Evolutionary conservation across 768 basidiomycete species (phyloP).

Genomic region (Wakefieldia striispora): DNA sequence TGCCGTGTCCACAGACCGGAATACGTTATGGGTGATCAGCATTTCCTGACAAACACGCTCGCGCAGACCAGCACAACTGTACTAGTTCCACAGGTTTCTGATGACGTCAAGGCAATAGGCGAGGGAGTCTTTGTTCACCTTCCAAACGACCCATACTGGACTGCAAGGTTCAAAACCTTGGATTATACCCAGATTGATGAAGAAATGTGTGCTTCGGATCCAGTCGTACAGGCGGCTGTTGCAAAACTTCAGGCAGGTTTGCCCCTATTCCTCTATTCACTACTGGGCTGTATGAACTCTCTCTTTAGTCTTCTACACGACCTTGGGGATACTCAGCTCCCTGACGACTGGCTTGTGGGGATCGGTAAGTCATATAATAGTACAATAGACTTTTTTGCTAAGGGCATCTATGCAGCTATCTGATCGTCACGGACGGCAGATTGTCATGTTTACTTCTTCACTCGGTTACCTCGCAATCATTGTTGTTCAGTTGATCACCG

Average conservation of each 20-base stretch:
- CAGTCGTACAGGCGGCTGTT: conserved; percentile 69
- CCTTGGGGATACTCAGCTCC: conserved; percentile 71
- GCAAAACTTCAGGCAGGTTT: conserved; percentile 63
- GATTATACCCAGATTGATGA: conserved; percentile 6
- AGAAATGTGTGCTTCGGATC: conserved; percentile 59
- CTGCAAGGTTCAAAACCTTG: background rate
- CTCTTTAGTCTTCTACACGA: conserved; percentile 53
- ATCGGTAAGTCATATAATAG: conserved; percentile 46
- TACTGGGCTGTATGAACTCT: conserved; percentile 1
- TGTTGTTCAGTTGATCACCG: conserved; percentile 63
- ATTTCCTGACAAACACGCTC: background rate
- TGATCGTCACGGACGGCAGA: conserved; percentile 72
- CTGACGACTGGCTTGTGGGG: conserved; percentile 88
- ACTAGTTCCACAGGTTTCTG: background rate
- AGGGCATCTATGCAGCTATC: conserved; percentile 48
- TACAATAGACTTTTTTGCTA: background rate
- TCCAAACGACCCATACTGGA: conserved; percentile 1
- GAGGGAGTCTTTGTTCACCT: conserved; percentile 1
- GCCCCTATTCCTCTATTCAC: conserved; percentile 14
- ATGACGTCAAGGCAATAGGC: background rate
- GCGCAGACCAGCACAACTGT: background rate
- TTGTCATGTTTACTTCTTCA: conserved; percentile 60
- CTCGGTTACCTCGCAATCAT: conserved; percentile 63
- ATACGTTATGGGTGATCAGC: conserved; percentile 27
- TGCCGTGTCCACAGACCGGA: conserved; percentile 65